Conservation (phyloP, 345 rosid genomes). For the Moricandia arvensis region DNA sequence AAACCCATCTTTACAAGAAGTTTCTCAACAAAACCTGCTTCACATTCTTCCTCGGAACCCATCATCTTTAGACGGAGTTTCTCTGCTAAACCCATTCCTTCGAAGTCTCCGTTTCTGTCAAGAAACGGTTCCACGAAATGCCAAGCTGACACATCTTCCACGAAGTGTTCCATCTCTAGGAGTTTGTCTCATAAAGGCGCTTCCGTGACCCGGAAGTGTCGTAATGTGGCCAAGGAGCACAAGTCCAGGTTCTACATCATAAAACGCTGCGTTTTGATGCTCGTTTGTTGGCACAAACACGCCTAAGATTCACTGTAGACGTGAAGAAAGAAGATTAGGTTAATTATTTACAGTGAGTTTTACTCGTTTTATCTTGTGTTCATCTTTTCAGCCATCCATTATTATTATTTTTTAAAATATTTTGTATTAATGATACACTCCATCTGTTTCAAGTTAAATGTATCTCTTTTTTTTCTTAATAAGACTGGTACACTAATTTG, state of each 20-base stretch:
- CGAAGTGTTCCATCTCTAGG: slow-evolving; percentile 44
- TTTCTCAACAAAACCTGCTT: slow-evolving; percentile 30
- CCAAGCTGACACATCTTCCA: slow-evolving; percentile 14
- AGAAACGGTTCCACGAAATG: slow-evolving; percentile 54
- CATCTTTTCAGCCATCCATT: neutral
- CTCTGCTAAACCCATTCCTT: slow-evolving; percentile 60
- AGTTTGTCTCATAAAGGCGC: slow-evolving; percentile 55
- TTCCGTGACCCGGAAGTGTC: slow-evolving; percentile 64
- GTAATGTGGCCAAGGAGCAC: slow-evolving; percentile 81
- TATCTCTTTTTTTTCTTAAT: no score
- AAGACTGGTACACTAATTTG: neutral
- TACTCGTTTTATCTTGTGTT: neutral
- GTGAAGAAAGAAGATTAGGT: slow-evolving; percentile 11
- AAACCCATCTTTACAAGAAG: slow-evolving; percentile 31
- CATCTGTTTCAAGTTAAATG: neutral
- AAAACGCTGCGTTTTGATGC: slow-evolving; percentile 95
- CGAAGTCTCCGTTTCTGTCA: slow-evolving; percentile 47
- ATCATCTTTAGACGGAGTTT: slow-evolving; percentile 55
- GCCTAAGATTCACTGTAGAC: slow-evolving; percentile 20
- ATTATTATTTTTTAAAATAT: neutral
- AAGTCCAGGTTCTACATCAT: slow-evolving; percentile 89
- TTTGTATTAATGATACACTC: neutral
- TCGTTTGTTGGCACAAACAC: slow-evolving; percentile 93
- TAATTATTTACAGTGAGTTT: neutral
- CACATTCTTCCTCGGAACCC: slow-evolving; percentile 44